Conservation (phyloP, 352 stramenopile species). For the Pilasporangium apinafurcum region DNA sequence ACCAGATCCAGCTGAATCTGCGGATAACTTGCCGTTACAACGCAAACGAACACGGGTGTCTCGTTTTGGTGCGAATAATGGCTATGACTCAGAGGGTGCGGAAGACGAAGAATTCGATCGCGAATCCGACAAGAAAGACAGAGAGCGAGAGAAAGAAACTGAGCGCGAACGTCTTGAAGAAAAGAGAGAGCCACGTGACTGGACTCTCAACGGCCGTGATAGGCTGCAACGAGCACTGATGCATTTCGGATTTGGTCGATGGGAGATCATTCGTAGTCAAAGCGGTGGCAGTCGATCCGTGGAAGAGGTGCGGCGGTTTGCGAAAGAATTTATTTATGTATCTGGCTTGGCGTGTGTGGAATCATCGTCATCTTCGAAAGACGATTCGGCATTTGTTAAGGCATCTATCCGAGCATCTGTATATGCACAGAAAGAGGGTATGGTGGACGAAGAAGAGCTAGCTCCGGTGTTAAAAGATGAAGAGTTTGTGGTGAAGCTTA, state of each 20-base stretch:
- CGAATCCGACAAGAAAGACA: conserved; percentile 27
- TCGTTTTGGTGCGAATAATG: conserved; percentile 62
- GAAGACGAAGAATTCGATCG: conserved; percentile 47
- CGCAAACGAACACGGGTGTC: conserved; percentile 82
- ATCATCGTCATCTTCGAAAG: conserved; percentile 54
- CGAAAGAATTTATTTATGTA: conserved; percentile 83
- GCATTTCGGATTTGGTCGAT: conserved; percentile 83
- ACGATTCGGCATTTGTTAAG: conserved; percentile 82
- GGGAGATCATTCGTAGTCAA: conserved; percentile 86
- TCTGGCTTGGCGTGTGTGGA: conserved; percentile 61
- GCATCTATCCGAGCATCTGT: conserved; percentile 60
- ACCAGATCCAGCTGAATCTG: conserved; percentile 48
- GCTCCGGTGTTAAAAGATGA: conserved; percentile 79
- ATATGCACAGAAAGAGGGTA: conserved; percentile 53
- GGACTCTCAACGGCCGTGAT: conserved; percentile 83
- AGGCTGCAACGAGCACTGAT: conserved; percentile 81
- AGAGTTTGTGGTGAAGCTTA: conserved; percentile 82
- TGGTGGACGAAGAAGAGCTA: conserved; percentile 74
- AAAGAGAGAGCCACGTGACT: conserved; percentile 68
- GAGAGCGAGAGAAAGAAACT: conserved; percentile 31
- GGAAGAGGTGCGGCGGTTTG: conserved; percentile 80
- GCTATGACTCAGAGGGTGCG: conserved; percentile 59
- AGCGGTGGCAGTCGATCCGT: conserved; percentile 81
- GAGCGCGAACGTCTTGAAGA: conserved; percentile 52
- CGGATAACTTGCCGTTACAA: conserved; percentile 66